Evolutionary conservation across 768 basidiomycete species (phyloP).

Genomic region (Pisolithus sp.): DNA sequence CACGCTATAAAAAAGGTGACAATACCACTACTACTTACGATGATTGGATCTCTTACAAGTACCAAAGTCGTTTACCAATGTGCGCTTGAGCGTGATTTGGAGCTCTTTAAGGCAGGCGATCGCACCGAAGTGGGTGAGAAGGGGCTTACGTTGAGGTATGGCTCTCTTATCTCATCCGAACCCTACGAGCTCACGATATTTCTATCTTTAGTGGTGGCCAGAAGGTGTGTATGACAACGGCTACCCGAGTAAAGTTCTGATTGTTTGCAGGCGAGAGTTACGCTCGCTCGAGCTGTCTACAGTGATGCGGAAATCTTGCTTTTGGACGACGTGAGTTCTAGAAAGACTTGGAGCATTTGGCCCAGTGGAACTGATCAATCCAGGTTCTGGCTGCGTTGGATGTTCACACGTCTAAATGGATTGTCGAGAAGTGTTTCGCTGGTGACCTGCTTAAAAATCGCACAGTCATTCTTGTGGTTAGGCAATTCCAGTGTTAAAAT

Average conservation of each 20-base stretch:
- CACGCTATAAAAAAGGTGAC: constrained; percentile 35
- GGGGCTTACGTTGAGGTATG: constrained; percentile 47
- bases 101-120: constrained; percentile 53
- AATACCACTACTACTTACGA: neutral
- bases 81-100: constrained; percentile 38
- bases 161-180: neutral
- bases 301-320: constrained; percentile 56
- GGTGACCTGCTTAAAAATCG: constrained; percentile 42
- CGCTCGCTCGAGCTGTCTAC: constrained; percentile 54
- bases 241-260: neutral
- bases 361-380: neutral
- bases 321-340: constrained; percentile 54
- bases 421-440: constrained; percentile 41
- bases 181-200: neutral
- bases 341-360: neutral
- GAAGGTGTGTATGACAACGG: constrained; percentile 32
- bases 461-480: constrained; percentile 48
- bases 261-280: constrained; percentile 37
- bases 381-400: constrained; percentile 52
- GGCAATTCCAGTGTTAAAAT: constrained; percentile 6
- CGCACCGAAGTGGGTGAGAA: constrained; percentile 68
- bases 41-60: neutral
- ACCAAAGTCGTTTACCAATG: constrained; percentile 32
- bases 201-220: constrained; percentile 40
- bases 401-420: constrained; percentile 45